Evolutionary conservation across 345 rosid genomes (phyloP).

Genomic region (Viola odorata): DNA sequence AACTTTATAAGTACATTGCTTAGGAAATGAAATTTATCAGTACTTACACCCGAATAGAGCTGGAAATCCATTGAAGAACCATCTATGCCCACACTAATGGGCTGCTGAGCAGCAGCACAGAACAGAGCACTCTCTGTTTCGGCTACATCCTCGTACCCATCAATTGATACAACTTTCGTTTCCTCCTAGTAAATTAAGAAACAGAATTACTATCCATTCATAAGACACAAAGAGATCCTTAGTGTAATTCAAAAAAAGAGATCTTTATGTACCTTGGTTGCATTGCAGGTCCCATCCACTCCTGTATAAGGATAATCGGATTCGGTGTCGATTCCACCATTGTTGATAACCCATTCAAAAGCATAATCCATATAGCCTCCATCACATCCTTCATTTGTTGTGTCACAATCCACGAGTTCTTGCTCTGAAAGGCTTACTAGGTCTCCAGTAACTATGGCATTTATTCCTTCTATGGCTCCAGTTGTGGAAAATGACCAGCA

Average conservation of each 20-base stretch:
- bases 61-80: slow-evolving; percentile 73
- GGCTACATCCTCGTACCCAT: slow-evolving; percentile 61
- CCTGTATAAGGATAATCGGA: slow-evolving; percentile 56
- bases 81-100: slow-evolving; percentile 67
- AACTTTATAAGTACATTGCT: neutral
- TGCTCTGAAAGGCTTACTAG: slow-evolving; percentile 65
- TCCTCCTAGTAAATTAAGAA: slow-evolving; percentile 39
- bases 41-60: slow-evolving; percentile 60
- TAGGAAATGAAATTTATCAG: neutral
- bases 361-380: slow-evolving; percentile 80
- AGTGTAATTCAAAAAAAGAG: neutral
- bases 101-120: slow-evolving; percentile 67
- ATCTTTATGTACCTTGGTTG: slow-evolving; percentile 40
- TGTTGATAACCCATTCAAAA: slow-evolving; percentile 62
- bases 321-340: slow-evolving; percentile 67
- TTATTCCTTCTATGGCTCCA: slow-evolving; percentile 67
- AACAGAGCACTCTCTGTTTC: slow-evolving; percentile 52
- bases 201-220: neutral
- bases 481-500: slow-evolving; percentile 75
- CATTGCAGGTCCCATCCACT: slow-evolving; percentile 46
- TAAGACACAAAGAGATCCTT: neutral
- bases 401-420: slow-evolving; percentile 65
- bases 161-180: slow-evolving; percentile 44
- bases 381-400: slow-evolving; percentile 55
- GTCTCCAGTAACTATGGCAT: slow-evolving; percentile 48